Evolutionary conservation across 2,329 filamentous ascomycete genomes (phyloP).

Genomic region (Colletotrichum sp.): DNA sequence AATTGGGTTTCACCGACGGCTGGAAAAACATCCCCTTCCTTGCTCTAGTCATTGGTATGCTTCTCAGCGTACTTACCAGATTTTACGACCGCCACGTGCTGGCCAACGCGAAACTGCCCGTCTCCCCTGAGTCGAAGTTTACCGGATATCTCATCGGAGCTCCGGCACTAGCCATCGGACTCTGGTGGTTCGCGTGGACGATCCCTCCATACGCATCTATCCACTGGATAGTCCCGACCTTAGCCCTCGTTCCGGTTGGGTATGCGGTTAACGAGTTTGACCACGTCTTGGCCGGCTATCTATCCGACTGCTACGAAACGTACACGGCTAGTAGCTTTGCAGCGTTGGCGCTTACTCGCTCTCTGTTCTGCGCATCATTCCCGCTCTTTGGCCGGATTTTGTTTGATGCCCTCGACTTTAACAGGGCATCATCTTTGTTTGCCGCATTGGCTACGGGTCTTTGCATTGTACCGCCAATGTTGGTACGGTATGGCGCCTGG

Average conservation of each 20-base stretch:
- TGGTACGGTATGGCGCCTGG: background rate
- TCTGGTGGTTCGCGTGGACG: constrained; percentile 53
- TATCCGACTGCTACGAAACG: constrained; percentile 3
- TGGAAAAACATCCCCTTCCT: background rate
- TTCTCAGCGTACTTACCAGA: background rate
- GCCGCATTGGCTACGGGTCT: background rate
- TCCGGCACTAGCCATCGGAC: constrained; percentile 43
- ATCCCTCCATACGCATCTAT: constrained; percentile 41
- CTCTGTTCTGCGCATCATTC: background rate
- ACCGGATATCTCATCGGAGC: constrained; percentile 45
- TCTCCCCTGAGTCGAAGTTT: constrained; percentile 18
- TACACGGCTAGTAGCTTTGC: background rate
- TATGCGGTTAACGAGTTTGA: constrained; percentile 51
- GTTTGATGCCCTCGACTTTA: background rate
- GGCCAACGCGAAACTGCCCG: background rate
- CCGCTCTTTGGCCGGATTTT: background rate
- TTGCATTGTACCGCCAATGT: background rate
- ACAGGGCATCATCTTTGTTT: background rate
- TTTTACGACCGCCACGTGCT: background rate
- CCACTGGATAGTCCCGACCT: constrained; percentile 43
- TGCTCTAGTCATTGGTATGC: background rate
- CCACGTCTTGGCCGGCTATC: constrained; percentile 7
- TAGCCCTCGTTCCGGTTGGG: constrained; percentile 46
- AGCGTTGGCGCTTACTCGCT: background rate
- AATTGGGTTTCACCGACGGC: background rate